These are phyloP conservation scores for Vicia villosa DNA, from an alignment of 306 rosid genomes.

Conservation along the genomic window DNA sequence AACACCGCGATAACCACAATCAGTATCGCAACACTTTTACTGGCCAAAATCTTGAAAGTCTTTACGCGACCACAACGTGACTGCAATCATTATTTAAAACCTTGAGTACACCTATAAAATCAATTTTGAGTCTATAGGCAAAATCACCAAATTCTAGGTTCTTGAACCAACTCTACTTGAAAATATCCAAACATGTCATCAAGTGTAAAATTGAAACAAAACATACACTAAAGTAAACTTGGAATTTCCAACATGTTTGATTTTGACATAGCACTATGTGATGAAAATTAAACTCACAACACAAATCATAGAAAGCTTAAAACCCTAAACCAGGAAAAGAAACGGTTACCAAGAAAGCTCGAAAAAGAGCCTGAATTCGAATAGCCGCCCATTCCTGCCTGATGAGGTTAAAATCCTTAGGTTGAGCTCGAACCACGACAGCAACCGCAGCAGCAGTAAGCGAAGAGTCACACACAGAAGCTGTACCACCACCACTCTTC, in stretches of 20 bases:
- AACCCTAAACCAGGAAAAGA: neutral
- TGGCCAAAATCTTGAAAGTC: no score
- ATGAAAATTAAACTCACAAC: neutral
- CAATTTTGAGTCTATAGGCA: neutral
- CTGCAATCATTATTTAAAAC: neutral
- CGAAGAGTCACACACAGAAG: conserved; percentile 38
- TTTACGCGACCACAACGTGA: no score
- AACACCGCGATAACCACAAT: no score
- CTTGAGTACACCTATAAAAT: neutral
- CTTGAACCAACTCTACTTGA: no score
- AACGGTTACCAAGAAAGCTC: conserved; percentile 69
- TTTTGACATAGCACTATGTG: neutral
- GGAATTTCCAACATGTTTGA: neutral
- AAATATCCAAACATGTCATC: no score
- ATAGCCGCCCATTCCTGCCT: conserved; percentile 83
- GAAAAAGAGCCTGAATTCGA: conserved; percentile 78
- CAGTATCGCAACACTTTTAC: no score
- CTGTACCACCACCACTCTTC: conserved; percentile 33
- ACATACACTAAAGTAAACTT: neutral
- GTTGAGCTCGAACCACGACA: conserved; percentile 66
- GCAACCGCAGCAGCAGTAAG: conserved; percentile 69
- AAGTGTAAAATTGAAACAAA: no score
- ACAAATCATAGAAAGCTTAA: neutral
- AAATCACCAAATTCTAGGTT: no score
- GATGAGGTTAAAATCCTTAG: conserved; percentile 63